Evolutionary conservation across 1,284 basidiomycete genomes (phyloP).

Genomic region (Papiliotrema flavescens): DNA sequence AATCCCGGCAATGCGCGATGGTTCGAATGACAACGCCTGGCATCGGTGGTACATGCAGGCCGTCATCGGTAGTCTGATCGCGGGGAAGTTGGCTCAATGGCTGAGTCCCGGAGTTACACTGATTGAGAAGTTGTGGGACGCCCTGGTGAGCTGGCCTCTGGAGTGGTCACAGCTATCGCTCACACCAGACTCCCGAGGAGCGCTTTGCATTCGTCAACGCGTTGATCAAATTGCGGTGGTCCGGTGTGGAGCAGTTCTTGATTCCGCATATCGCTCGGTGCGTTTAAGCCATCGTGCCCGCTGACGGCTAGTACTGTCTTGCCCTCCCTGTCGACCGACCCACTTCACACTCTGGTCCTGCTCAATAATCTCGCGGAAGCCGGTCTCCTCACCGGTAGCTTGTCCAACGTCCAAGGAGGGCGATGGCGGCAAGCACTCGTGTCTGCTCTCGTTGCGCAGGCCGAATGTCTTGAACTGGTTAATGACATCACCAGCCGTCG

Average conservation of each 20-base stretch:
- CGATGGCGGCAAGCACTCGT: slow-evolving; percentile 42
- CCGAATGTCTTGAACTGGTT: slow-evolving; percentile 5
- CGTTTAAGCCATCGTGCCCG: background rate
- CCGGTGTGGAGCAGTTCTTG: slow-evolving; percentile 48
- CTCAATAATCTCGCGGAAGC: slow-evolving; percentile 42
- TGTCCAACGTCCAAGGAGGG: slow-evolving; percentile 47
- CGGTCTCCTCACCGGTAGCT: slow-evolving; percentile 42
- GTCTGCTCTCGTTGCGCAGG: slow-evolving; percentile 17
- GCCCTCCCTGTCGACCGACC: slow-evolving; percentile 26
- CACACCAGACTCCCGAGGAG: slow-evolving; percentile 22
- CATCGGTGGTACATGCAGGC: slow-evolving; percentile 26
- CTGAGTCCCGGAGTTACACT: slow-evolving; percentile 46
- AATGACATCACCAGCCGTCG: slow-evolving; percentile 15
- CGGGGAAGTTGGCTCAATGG: slow-evolving; percentile 48
- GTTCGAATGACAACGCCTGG: slow-evolving; percentile 13
- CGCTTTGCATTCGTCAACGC: slow-evolving; percentile 42
- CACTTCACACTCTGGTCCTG: slow-evolving; percentile 39
- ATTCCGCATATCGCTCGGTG: slow-evolving; percentile 41
- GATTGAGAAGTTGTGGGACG: slow-evolving; percentile 43
- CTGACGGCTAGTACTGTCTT: slow-evolving; percentile 21
- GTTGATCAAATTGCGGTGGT: slow-evolving; percentile 44
- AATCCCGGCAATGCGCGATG: background rate
- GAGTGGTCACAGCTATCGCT: background rate
- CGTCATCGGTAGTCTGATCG: slow-evolving; percentile 35
- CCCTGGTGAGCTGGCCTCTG: slow-evolving; percentile 26